Conservation (phyloP, 1,284 basidiomycete species). For the Boletus semigastroideus region DNA sequence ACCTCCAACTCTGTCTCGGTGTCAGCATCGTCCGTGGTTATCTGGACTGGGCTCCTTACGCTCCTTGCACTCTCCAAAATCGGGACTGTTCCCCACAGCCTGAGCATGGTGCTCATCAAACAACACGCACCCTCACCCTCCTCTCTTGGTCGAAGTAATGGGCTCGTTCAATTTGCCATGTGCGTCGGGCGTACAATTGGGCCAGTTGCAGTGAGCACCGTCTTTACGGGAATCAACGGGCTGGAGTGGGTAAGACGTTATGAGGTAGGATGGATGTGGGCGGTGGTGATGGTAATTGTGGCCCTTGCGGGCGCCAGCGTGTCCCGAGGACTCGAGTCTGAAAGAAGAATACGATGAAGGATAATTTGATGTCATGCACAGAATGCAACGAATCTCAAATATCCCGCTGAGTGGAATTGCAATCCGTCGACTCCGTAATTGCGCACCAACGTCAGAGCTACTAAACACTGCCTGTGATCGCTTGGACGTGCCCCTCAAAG, state of each 20-base stretch:
- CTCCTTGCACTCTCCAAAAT: conserved; percentile 23
- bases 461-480: no score
- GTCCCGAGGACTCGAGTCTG: conserved; percentile 10
- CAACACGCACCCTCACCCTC: conserved; percentile 18
- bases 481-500: no score
- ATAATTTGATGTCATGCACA: neutral
- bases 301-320: conserved; percentile 18
- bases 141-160: conserved; percentile 19
- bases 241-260: conserved; percentile 14
- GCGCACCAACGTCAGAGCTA: no score
- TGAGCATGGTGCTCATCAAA: conserved; percentile 23
- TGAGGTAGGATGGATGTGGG: conserved; percentile 20
- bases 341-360: no score
- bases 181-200: conserved; percentile 20
- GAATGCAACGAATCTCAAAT: neutral
- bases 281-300: conserved; percentile 13
- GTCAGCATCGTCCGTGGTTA: neutral
- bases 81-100: conserved; percentile 12
- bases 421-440: no score
- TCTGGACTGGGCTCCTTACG: conserved; percentile 18
- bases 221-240: conserved; percentile 24
- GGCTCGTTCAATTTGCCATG: conserved; percentile 27
- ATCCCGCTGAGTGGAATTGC: no score
- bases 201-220: conserved; percentile 18
- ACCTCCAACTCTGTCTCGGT: neutral